phyloP scores from a whole-genome alignment of 495 filamentous ascomycete species.

The Xanthoparmelia taractica region DNA sequence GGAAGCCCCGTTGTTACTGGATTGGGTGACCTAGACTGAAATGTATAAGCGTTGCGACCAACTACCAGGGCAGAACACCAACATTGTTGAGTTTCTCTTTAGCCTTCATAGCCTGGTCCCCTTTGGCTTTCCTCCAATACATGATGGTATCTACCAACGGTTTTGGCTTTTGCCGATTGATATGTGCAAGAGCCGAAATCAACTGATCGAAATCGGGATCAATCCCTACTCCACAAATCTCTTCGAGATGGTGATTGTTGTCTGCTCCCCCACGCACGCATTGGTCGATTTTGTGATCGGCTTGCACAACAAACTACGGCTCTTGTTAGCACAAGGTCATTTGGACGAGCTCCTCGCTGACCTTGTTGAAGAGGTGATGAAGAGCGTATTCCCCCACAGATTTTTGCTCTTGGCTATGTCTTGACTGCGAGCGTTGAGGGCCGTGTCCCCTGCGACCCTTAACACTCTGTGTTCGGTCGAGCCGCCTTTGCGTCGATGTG shows the following conservation, averaged over 20 bases:
- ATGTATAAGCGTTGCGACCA: conserved; percentile 1
- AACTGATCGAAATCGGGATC: conserved; percentile 93
- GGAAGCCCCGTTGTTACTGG: conserved; percentile 22
- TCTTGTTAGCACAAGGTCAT: conserved; percentile 4
- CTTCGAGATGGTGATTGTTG: conserved; percentile 66
- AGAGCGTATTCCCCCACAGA: conserved; percentile 94
- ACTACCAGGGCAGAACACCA: conserved; percentile 21
- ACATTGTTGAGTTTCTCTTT: conserved; percentile 59
- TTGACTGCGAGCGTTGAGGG: conserved; percentile 78
- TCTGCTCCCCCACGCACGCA: conserved; percentile 67
- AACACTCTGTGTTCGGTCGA: conserved; percentile 58
- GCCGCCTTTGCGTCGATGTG: conserved; percentile 37
- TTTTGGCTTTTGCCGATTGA: conserved; percentile 87
- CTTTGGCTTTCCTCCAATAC: conserved; percentile 92
- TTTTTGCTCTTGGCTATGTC: conserved; percentile 68
- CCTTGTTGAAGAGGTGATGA: conserved; percentile 90
- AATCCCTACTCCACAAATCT: conserved; percentile 79
- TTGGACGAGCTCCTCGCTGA: conserved; percentile 34
- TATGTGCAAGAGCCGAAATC: conserved; percentile 85
- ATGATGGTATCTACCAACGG: conserved; percentile 95
- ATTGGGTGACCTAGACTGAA: conserved; percentile 17
- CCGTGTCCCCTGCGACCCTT: conserved; percentile 61
- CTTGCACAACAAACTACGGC: conserved; percentile 58
- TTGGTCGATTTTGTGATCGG: conserved; percentile 86
- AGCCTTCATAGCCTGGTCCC: conserved; percentile 65